phyloP scores from a whole-genome alignment of 2,329 filamentous ascomycete genomes.

The Colletotrichum neosansevieriae region DNA sequence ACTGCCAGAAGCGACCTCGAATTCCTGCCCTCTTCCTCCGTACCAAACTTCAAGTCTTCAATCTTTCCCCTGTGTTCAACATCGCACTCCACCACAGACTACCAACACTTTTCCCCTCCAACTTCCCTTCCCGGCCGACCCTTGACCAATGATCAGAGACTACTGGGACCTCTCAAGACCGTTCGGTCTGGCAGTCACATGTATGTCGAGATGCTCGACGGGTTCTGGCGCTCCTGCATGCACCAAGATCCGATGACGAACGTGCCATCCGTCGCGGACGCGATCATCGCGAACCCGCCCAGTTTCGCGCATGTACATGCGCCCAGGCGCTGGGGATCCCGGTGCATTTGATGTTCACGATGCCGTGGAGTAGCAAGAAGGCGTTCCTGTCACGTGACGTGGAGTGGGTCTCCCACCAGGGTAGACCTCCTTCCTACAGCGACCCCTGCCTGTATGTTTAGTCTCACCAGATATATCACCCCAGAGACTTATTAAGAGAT shows the following conservation, averaged over 20 bases:
- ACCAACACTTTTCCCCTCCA: not conserved
- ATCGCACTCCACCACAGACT: not conserved
- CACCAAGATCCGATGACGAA: slow-evolving; percentile 39
- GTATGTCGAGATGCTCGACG: slow-evolving; percentile 44
- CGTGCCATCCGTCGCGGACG: slow-evolving; percentile 60
- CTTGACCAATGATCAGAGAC: slow-evolving; percentile 20
- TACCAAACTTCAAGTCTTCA: not conserved
- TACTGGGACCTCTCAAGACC: slow-evolving; percentile 34
- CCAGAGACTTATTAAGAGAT: no score
- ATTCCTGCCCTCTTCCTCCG: not conserved
- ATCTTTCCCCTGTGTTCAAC: not conserved
- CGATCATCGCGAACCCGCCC: slow-evolving; percentile 64
- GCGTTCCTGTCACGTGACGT: no score
- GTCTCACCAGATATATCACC: no score
- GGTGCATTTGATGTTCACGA: slow-evolving; percentile 65
- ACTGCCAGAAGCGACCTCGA: not conserved
- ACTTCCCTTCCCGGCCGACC: not conserved
- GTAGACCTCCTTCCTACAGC: no score
- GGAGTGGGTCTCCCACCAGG: no score
- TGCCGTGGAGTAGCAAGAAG: slow-evolving; percentile 82
- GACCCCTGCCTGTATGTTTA: no score
- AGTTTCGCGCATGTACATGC: slow-evolving; percentile 62
- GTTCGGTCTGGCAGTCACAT: slow-evolving; percentile 36
- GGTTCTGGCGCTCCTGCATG: slow-evolving; percentile 43
- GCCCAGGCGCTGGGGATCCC: slow-evolving; percentile 59